Conservation (phyloP, 2,329 filamentous ascomycete genomes). For the Monilinia fructicola region DNA sequence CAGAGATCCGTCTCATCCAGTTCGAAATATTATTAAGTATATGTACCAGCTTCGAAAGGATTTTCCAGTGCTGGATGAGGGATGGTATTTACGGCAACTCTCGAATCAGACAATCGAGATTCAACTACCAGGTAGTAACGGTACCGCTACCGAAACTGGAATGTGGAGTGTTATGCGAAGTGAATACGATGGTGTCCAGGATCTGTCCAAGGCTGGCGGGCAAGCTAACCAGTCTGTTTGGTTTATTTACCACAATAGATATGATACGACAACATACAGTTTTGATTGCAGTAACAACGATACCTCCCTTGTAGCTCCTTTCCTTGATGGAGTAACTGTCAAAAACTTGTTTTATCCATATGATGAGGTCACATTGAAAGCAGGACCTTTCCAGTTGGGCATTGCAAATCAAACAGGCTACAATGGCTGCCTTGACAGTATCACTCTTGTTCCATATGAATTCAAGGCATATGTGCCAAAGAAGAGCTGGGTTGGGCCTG, state of each 20-base stretch:
- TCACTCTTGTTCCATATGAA: constrained; percentile 53
- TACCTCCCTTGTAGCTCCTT: constrained; percentile 55
- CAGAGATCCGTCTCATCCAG: constrained; percentile 59
- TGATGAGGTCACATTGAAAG: constrained; percentile 53
- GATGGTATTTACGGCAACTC: constrained; percentile 54
- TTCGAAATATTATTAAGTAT: constrained; percentile 60
- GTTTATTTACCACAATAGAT: constrained; percentile 53
- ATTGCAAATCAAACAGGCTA: constrained; percentile 48
- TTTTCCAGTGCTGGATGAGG: constrained; percentile 60
- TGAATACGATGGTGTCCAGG: constrained; percentile 51
- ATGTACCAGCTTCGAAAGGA: constrained; percentile 60
- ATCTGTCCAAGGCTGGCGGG: constrained; percentile 46
- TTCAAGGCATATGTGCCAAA: constrained; percentile 59
- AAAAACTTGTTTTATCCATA: constrained; percentile 64
- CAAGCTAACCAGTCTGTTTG: constrained; percentile 49
- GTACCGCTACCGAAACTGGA: constrained; percentile 54
- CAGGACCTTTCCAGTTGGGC: constrained; percentile 47
- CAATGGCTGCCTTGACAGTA: constrained; percentile 59
- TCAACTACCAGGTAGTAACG: constrained; percentile 52
- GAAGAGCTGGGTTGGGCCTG: constrained; percentile 49
- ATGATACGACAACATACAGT: constrained; percentile 51
- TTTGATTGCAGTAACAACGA: constrained; percentile 54
- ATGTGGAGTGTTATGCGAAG: constrained; percentile 61
- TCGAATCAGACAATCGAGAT: constrained; percentile 56
- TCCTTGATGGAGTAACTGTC: constrained; percentile 53